phyloP scores from a whole-genome alignment of 371 early-diverging fungal species.

The Syncephalastrum monosporum region DNA sequence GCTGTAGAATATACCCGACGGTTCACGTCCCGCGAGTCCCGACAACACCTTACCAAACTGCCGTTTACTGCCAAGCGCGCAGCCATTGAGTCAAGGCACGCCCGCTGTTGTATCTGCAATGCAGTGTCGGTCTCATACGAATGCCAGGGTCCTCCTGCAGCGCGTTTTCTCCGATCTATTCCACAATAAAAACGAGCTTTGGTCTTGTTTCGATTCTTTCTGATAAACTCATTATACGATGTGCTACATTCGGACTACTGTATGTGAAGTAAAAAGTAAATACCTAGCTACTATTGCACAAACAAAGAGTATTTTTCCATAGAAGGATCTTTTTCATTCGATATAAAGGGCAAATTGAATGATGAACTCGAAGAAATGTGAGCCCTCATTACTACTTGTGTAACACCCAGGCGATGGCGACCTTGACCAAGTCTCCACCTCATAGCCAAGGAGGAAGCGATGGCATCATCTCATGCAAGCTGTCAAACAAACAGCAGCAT shows the following conservation, averaged over 20 bases:
- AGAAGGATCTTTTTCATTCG: conserved; percentile 5
- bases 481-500: no score
- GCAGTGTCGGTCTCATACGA: neutral
- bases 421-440: no score
- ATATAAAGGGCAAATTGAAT: neutral
- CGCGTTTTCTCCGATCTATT: no score
- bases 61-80: no score
- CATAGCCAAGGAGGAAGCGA: no score
- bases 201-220: neutral
- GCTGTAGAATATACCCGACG: neutral
- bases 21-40: neutral
- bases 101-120: neutral
- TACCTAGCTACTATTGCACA: neutral
- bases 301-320: neutral
- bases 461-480: no score
- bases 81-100: neutral
- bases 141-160: neutral
- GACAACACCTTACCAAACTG: neutral
- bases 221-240: neutral
- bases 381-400: no score
- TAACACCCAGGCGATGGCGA: no score
- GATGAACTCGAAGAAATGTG: no score
- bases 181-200: no score
- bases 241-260: neutral
- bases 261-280: neutral